Conservation (phyloP, 1,284 basidiomycete species). For the Thecaphora thlaspeos region DNA sequence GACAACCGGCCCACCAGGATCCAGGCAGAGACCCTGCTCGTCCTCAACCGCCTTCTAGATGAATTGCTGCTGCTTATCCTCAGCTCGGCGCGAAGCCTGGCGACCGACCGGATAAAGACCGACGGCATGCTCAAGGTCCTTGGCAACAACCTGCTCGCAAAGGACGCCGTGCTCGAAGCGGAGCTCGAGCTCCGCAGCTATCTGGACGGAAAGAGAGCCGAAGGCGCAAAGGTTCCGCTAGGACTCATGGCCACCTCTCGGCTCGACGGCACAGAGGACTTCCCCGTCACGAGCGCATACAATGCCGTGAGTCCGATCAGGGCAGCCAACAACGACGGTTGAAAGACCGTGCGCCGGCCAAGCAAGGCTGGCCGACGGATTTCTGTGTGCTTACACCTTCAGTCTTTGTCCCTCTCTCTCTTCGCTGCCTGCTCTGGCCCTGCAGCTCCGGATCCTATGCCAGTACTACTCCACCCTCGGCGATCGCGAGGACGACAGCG, state of each 20-base stretch:
- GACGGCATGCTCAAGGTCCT: conserved; percentile 48
- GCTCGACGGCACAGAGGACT: conserved; percentile 45
- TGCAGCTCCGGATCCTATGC: conserved; percentile 36
- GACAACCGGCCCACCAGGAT: conserved; percentile 50
- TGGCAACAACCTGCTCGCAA: conserved; percentile 44
- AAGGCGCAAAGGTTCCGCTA: conserved; percentile 46
- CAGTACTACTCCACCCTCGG: conserved; percentile 49
- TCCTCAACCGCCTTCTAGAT: conserved; percentile 46
- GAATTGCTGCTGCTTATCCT: conserved; percentile 45
- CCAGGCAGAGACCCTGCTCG: conserved; percentile 42
- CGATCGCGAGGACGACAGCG: conserved; percentile 38
- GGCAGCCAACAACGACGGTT: no score
- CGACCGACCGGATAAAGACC: conserved; percentile 52
- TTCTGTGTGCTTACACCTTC: no score
- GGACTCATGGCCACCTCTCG: conserved; percentile 49
- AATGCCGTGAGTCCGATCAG: conserved; percentile 28
- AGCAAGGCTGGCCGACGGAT: no score
- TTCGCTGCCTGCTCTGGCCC: neutral
- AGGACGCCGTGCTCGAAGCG: conserved; percentile 51
- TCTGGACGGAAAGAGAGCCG: conserved; percentile 43
- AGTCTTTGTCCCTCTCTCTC: neutral
- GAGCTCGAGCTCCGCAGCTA: conserved; percentile 50
- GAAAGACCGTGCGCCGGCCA: no score
- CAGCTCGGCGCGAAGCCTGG: conserved; percentile 40
- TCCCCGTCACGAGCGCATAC: conserved; percentile 47